Base-by-base conservation (phyloP, 2,329 filamentous ascomycete genomes). In the Beauveria sp. region DNA sequence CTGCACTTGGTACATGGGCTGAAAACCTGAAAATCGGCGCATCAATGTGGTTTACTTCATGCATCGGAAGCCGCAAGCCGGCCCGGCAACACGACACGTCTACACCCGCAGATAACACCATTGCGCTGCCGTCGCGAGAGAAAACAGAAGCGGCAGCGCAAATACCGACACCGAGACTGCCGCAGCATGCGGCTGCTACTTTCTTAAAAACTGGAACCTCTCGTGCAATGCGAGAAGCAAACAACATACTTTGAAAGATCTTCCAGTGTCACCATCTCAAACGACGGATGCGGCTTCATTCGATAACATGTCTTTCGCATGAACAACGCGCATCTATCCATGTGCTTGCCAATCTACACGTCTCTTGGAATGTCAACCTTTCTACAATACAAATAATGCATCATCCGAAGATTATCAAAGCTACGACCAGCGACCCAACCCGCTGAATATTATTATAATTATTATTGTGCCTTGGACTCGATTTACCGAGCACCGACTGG, bases 191-290 rank as follows among this genome's bases (percentile, higher is more conserved):
- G 1, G 74, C 72, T 1, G 63, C 71, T 5, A 74, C 75, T 5
- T 77, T 77, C 64, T 66, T 80, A 55, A 72, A 67, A 65, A 79
- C 75, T 7, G 71, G 77, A 3, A 77, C 78, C 5, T 67, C 77
- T 16, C 67, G 68, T 47, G 66, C 67, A n/a, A 78, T 78, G 66
- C 72, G 66, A 47, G 69, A 69, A 61, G 70, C 70, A 24, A 77
- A 74, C 58, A 66, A 72, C n/a, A 66, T 73, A 10, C 54, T 73
- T 10, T 72, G 61, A 69, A 41, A 43, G 18, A n/a, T n/a, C 1
- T 24, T 2, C 0, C 37, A 18, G n/a, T 50, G 28, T 16, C 14
- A 12, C 20, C 16, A 30, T 14, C 5, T 41, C 6, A 8, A 4
- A 37, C 16, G 24, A 20, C 24, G 30, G 37, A 26, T 18, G 4